Evolutionary conservation across 306 rosid genomes (phyloP).

Genomic region (Cicer arietinum): DNA sequence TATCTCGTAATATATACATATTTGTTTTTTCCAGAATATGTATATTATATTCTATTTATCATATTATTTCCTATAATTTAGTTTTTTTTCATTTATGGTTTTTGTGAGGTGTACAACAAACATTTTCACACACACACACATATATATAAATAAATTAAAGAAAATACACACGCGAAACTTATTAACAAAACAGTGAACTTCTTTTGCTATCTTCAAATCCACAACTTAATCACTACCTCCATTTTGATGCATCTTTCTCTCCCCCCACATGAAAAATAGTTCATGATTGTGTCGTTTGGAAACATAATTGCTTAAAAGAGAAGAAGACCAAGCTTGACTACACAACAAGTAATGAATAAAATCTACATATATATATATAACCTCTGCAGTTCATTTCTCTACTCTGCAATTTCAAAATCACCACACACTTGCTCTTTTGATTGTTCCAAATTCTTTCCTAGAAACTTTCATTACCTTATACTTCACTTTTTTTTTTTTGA

Average conservation of each 20-base stretch:
- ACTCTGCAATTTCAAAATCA: background rate
- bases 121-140: too few species aligned
- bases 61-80: too few species aligned
- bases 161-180: too few species aligned
- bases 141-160: too few species aligned
- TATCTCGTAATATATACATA: too few species aligned
- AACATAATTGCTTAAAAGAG: conserved; percentile 55
- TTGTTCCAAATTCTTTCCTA: background rate
- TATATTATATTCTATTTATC: too few species aligned
- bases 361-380: background rate
- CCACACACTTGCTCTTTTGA: background rate
- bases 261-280: conserved; percentile 44
- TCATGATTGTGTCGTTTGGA: conserved; percentile 57
- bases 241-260: conserved; percentile 24
- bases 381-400: background rate
- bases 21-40: too few species aligned
- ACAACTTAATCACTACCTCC: conserved; percentile 42
- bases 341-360: conserved; percentile 36
- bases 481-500: background rate
- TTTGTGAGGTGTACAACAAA: too few species aligned
- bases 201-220: conserved; percentile 44
- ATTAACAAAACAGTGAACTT: too few species aligned
- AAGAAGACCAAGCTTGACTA: conserved; percentile 53
- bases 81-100: too few species aligned
- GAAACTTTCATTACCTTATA: background rate